Evolutionary conservation across 208 protist genomes (phyloP).

Genomic region (Crithidia expoeki): DNA sequence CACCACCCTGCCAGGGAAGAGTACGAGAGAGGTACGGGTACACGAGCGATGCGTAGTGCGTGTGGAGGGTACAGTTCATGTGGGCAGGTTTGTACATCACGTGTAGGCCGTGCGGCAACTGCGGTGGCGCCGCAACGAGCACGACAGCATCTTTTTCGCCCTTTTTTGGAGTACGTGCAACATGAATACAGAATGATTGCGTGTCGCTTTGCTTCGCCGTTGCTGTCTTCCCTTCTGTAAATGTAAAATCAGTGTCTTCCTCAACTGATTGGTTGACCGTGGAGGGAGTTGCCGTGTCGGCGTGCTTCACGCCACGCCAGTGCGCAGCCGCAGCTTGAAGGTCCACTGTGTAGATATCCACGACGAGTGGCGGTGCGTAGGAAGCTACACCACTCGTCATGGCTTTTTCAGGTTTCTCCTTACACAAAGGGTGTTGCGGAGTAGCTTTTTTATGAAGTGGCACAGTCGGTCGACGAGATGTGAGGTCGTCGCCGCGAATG

Average conservation of each 20-base stretch:
- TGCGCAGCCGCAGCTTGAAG: conserved; percentile 25
- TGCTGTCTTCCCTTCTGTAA: neutral
- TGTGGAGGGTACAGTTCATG: conserved; percentile 69
- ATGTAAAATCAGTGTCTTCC: too few species aligned
- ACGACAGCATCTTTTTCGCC: neutral
- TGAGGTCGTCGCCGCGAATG: conserved; percentile 17
- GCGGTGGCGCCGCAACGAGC: conserved; percentile 10
- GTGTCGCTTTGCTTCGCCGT: neutral
- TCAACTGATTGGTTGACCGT: too few species aligned
- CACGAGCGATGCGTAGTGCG: conserved; percentile 49
- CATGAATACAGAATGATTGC: too few species aligned
- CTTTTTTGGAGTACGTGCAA: neutral
- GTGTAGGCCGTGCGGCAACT: conserved; percentile 59
- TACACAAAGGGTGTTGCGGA: neutral
- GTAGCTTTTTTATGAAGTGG: neutral
- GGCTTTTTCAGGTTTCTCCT: too few species aligned
- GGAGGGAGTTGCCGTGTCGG: too few species aligned
- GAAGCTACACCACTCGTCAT: too few species aligned
- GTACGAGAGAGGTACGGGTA: conserved; percentile 32
- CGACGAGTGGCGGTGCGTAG: conserved; percentile 40
- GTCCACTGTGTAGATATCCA: conserved; percentile 44
- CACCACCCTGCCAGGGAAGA: conserved; percentile 44
- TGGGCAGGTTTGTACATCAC: conserved; percentile 73
- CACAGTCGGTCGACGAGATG: neutral
- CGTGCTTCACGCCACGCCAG: conserved; percentile 14